phyloP scores from a whole-genome alignment of 140 eudicot species.

The Anethum foeniculum region DNA sequence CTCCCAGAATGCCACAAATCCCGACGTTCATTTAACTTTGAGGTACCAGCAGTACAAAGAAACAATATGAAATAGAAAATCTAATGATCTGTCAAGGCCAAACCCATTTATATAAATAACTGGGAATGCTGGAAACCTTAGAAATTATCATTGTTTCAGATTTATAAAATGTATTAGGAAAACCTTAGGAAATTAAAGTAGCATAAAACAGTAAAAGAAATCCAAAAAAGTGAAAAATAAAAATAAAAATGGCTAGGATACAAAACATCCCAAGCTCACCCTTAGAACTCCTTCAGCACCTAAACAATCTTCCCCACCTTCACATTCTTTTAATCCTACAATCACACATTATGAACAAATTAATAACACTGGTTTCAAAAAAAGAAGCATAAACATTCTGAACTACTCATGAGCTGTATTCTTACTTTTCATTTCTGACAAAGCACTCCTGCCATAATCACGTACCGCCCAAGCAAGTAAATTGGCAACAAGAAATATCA shows the following conservation, averaged over 20 bases:
- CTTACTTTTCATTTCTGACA: constrained; percentile 60
- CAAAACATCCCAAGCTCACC: constrained; percentile 74
- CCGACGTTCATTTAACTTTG: constrained; percentile 42
- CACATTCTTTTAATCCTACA: constrained; percentile 58
- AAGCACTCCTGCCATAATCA: constrained; percentile 57
- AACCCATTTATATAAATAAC: neutral
- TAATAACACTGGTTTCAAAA: neutral
- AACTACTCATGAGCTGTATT: neutral
- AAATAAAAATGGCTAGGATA: constrained; percentile 37
- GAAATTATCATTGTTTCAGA: neutral
- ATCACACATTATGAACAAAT: constrained; percentile 8
- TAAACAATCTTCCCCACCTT: constrained; percentile 59
- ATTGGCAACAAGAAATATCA: constrained; percentile 61
- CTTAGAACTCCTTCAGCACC: constrained; percentile 76
- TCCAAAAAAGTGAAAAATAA: neutral
- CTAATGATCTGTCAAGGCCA: constrained; percentile 35
- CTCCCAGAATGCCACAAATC: constrained; percentile 76
- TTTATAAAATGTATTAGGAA: neutral
- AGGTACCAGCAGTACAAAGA: constrained; percentile 57
- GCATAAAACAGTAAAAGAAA: neutral
- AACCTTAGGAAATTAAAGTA: neutral
- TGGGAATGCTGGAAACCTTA: neutral
- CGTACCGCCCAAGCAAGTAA: constrained; percentile 77
- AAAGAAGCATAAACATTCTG: neutral
- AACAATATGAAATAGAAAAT: constrained; percentile 57